Evolutionary conservation across 768 basidiomycete species (phyloP), one percentile per base, ranked within the genome.

Genomic region (Naganishia onofrii): DNA sequence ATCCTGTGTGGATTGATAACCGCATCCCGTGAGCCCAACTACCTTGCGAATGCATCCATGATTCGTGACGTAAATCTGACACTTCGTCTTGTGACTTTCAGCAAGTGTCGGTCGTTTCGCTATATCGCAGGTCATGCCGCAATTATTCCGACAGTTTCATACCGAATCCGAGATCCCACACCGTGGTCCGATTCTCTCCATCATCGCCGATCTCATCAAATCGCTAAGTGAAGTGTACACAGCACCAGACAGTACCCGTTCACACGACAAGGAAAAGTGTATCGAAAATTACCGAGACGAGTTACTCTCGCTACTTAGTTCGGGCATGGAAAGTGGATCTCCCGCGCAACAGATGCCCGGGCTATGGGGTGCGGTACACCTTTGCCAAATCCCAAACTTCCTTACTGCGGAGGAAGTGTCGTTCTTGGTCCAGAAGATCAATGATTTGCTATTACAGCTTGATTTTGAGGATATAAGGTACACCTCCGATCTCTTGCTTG

Each of bases 111-210:
- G 88, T 9, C 83, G 82, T 46, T 90, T 86, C 79, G 88, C 88
- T 0, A 81, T 92, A 21, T 84, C 86, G 0, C 86, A 89, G 75
- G 86, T 86, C 0, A 77, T 93, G 0, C 88, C 90, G 3, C 89
- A 90, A 77, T 84, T 96, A n/a, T 85, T 89, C 71, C 84, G 83
- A 69, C 84, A 92, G 52, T 94, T 91, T 82, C 84, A 86, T 70
- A 84, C 87, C 73, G 89, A 79, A 6, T 67, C 75, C 2, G 69
- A 80, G 17, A 76, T 78, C 19, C 76, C 79, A 9, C 77, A 79
- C 48, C 87, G 92, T 15, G 84, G 87, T 0, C 83, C 89, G 0
- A 85, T 89, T 28, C 82, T 93, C 19, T 79, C 85, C 12, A 83
- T 90, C 8, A 85, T 95, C 28, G 76, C 79, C 0, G 75, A 78